phyloP scores from a whole-genome alignment of 306 rosid species.

The Vigna angularis region DNA sequence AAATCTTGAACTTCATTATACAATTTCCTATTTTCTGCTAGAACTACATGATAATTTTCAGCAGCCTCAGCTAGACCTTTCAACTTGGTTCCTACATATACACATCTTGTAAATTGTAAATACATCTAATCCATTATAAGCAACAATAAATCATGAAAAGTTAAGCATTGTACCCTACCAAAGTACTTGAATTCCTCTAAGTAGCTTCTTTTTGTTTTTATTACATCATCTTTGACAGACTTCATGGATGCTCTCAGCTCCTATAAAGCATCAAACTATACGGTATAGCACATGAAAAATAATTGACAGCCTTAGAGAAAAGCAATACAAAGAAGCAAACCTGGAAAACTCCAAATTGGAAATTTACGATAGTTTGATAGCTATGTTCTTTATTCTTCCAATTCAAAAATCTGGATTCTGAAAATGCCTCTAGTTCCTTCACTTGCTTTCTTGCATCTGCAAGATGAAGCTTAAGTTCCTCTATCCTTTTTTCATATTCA shows the following conservation, averaged over 20 bases:
- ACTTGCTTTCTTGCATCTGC: slow-evolving; percentile 69
- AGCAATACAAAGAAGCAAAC: slow-evolving; percentile 53
- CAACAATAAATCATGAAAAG: slow-evolving; percentile 21
- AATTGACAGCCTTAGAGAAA: slow-evolving; percentile 21
- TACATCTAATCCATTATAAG: slow-evolving; percentile 34
- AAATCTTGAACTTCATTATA: slow-evolving; percentile 97
- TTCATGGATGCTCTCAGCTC: slow-evolving; percentile 69
- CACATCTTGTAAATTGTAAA: slow-evolving; percentile 40
- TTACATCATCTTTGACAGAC: slow-evolving; percentile 68
- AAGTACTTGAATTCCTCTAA: slow-evolving; percentile 74
- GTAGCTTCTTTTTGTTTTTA: slow-evolving; percentile 70
- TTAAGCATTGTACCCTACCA: slow-evolving; percentile 60
- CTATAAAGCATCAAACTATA: slow-evolving; percentile 52
- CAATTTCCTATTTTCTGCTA: slow-evolving; percentile 85
- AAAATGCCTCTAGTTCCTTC: slow-evolving; percentile 73
- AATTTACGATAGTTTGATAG: slow-evolving; percentile 62
- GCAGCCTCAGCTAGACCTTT: slow-evolving; percentile 92
- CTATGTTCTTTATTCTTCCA: slow-evolving; percentile 82
- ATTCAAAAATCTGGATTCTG: slow-evolving; percentile 75
- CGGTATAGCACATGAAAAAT: slow-evolving; percentile 33
- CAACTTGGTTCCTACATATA: slow-evolving; percentile 67
- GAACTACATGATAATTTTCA: slow-evolving; percentile 79
- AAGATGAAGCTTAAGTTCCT: slow-evolving; percentile 65
- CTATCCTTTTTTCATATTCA: slow-evolving; percentile 65
- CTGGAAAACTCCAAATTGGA: slow-evolving; percentile 72